Conservation (phyloP, 108 stramenopile species). For the Conticribra guillardii region DNA sequence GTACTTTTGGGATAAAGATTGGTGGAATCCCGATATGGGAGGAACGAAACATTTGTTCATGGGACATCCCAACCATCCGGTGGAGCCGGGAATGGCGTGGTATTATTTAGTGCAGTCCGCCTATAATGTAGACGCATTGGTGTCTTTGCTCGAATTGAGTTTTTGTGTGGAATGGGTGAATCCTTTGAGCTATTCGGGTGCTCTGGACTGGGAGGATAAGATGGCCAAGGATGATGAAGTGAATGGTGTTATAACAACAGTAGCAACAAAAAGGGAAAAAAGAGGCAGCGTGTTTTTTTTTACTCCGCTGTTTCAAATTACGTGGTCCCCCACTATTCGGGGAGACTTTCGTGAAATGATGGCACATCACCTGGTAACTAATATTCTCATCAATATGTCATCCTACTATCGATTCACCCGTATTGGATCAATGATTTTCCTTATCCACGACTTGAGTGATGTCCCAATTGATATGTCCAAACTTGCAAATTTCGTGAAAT, state of each 20-base stretch:
- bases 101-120: conserved; percentile 85
- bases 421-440: conserved; percentile 81
- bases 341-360: conserved; percentile 93
- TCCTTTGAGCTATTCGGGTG: conserved; percentile 42
- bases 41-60: conserved; percentile 60
- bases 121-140: conserved; percentile 86
- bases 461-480: conserved; percentile 89
- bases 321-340: conserved; percentile 69
- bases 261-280: too few species aligned
- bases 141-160: conserved; percentile 67
- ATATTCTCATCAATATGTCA: conserved; percentile 67
- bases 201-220: conserved; percentile 37
- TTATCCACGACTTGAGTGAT: conserved; percentile 87
- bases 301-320: conserved; percentile 54
- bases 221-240: conserved; percentile 37
- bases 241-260: too few species aligned
- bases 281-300: too few species aligned
- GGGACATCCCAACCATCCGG: conserved; percentile 68
- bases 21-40: conserved; percentile 62
- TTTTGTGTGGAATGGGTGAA: conserved; percentile 51
- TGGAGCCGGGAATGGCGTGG: conserved; percentile 84
- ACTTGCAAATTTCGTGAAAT: conserved; percentile 90
- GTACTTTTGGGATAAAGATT: conserved; percentile 67
- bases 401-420: conserved; percentile 71
- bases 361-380: conserved; percentile 87